Conservation (phyloP, 257 asterid species). For the Solanum ossicruentum region DNA sequence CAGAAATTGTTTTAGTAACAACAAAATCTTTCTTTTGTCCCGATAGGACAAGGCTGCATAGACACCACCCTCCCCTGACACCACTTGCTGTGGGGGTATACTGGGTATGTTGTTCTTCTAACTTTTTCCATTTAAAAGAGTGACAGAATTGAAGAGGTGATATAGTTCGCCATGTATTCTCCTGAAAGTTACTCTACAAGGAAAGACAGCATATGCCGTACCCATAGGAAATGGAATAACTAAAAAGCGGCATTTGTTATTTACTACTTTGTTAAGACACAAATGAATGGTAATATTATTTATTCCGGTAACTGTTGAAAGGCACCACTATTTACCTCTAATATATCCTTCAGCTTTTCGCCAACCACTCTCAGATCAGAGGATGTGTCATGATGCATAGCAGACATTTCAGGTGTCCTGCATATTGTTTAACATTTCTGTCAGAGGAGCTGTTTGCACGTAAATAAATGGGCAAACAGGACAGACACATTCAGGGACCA, state of each 20-base stretch:
- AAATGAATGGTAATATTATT: not conserved
- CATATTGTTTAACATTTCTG: not conserved
- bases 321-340: slow-evolving; percentile 38
- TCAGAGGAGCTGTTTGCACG: not conserved
- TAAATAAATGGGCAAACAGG: not conserved
- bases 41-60: not conserved
- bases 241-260: not conserved
- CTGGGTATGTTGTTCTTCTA: not conserved
- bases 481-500: not conserved
- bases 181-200: not conserved
- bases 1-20: too few species aligned
- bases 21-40: too few species aligned
- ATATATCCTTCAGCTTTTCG: slow-evolving; percentile 38
- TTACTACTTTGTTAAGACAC: not conserved
- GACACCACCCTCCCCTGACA: too few species aligned
- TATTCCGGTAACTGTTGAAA: not conserved
- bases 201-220: not conserved
- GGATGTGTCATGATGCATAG: slow-evolving; percentile 82
- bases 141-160: not conserved
- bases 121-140: not conserved
- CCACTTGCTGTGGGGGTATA: not conserved
- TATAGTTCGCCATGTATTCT: not conserved
- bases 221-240: not conserved
- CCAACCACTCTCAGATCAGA: slow-evolving; percentile 63
- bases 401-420: slow-evolving; percentile 94